Percentiles rank a stretch among this genome's conserved stretches.
phyloP scores from a whole-genome alignment of 2,329 filamentous ascomycete genomes.

The Lojkania enalia region DNA sequence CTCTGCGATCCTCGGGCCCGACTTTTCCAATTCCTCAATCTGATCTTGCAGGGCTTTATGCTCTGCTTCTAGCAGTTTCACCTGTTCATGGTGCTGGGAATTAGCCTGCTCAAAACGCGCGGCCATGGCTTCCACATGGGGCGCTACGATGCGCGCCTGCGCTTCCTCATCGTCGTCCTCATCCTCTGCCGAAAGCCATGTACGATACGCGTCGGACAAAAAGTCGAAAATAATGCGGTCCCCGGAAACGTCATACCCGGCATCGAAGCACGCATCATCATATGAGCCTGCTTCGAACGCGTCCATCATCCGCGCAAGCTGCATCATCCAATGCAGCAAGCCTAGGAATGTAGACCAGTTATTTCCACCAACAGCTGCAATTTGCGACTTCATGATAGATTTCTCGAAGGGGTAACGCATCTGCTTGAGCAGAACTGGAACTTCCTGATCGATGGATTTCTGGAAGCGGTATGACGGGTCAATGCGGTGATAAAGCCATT shows the following conservation, averaged over 20 bases:
- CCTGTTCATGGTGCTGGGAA: conserved; percentile 78
- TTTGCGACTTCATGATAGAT: conserved; percentile 94
- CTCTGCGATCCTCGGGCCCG: conserved; percentile 78
- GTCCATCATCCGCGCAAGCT: conserved; percentile 91
- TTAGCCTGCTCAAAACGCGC: conserved; percentile 84
- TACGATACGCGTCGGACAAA: conserved; percentile 83
- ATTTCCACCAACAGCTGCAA: conserved; percentile 90
- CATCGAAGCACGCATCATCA: conserved; percentile 86
- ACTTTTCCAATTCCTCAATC: conserved; percentile 87
- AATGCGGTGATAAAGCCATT: conserved; percentile 95
- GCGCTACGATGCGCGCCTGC: conserved; percentile 66
- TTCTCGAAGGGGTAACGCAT: conserved; percentile 93
- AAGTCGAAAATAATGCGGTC: conserved; percentile 96
- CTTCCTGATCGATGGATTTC: conserved; percentile 93
- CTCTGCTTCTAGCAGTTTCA: conserved; percentile 84
- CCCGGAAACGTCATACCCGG: conserved; percentile 81
- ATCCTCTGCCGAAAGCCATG: conserved; percentile 83
- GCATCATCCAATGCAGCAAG: conserved; percentile 98
- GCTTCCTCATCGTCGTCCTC: conserved; percentile 86
- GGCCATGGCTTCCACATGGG: conserved; percentile 87
- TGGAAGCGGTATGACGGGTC: conserved; percentile 92
- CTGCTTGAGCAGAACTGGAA: conserved; percentile 89
- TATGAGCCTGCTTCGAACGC: conserved; percentile 77
- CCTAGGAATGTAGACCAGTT: conserved; percentile 97
- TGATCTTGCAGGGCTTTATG: conserved; percentile 79